phyloP scores from a whole-genome alignment of 2,329 filamentous ascomycete species.

The Talaromyces sp. region DNA sequence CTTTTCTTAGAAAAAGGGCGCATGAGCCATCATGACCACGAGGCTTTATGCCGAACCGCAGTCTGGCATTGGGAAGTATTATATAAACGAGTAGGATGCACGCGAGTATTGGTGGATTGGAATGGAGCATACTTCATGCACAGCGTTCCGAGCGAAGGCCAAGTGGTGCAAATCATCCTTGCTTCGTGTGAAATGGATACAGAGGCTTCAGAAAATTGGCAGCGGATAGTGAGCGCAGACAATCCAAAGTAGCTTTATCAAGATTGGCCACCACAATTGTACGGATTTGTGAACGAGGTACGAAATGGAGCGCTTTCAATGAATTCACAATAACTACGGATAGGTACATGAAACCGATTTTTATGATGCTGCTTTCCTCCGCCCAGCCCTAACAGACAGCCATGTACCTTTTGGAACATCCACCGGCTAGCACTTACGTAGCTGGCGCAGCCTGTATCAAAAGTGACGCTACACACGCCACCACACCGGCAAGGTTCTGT shows the following conservation, averaged over 20 bases:
- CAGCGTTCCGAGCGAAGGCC: not conserved
- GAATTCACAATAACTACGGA: too few relatives aligned
- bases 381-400: conserved; percentile 1
- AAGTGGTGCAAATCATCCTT: conserved; percentile 3
- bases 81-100: conserved; percentile 12
- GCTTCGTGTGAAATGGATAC: conserved; percentile 3
- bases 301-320: not conserved
- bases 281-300: conserved; percentile 3
- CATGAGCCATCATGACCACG: conserved; percentile 5
- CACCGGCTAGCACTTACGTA: conserved; percentile 5
- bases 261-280: conserved; percentile 1
- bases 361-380: not conserved
- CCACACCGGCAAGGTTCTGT: conserved; percentile 38
- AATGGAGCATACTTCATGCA: not conserved
- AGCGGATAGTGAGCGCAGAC: conserved; percentile 6
- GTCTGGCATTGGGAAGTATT: conserved; percentile 3
- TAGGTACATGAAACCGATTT: too few relatives aligned
- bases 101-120: conserved; percentile 6
- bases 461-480: conserved; percentile 38
- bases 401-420: conserved; percentile 15
- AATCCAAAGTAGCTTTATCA: conserved; percentile 10
- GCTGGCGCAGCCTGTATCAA: conserved; percentile 24
- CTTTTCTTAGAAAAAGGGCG: conserved; percentile 6
- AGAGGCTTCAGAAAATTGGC: conserved; percentile 9
- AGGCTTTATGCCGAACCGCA: conserved; percentile 11